A percentile compares a stretch with the other conserved stretches of the same genome.
These are phyloP conservation scores for Penicillium freii DNA, from an alignment of 2,329 filamentous ascomycete genomes.

Conservation along the genomic window DNA sequence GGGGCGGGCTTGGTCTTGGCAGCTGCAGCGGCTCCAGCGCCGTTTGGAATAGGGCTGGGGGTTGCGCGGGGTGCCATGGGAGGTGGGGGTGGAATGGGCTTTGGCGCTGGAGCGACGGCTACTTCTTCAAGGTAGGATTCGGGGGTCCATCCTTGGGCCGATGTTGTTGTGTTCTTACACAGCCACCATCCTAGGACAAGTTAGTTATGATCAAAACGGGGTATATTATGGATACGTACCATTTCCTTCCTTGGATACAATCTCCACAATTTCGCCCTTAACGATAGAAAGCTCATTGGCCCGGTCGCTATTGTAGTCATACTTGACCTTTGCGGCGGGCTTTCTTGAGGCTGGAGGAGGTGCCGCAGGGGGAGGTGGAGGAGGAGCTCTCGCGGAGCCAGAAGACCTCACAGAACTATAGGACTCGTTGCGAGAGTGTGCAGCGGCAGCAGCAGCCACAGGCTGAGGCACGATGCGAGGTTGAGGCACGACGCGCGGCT, in stretches of 20 bases:
- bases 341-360: constrained; percentile 61
- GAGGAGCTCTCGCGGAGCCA: constrained; percentile 61
- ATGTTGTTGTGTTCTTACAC: constrained; percentile 66
- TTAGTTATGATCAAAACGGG: constrained; percentile 25
- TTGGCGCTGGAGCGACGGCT: constrained; percentile 52
- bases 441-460: constrained; percentile 37
- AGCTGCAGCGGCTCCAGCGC: constrained; percentile 41
- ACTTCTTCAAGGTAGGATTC: constrained; percentile 87
- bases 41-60: constrained; percentile 63
- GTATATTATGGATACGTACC: constrained; percentile 59
- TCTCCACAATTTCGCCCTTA: constrained; percentile 77
- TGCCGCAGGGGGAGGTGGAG: constrained; percentile 65
- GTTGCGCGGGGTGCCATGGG: constrained; percentile 49
- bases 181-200: constrained; percentile 82
- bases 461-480: constrained; percentile 45
- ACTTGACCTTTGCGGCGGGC: constrained; percentile 82
- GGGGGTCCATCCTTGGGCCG: constrained; percentile 87
- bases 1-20: constrained; percentile 66
- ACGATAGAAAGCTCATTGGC: constrained; percentile 80
- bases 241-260: constrained; percentile 93
- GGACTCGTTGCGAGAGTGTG: constrained; percentile 50
- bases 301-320: constrained; percentile 83
- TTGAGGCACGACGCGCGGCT: constrained; percentile 38
- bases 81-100: constrained; percentile 55
- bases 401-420: constrained; percentile 63